These are phyloP conservation scores for Auriscalpium orientale DNA, from an alignment of 768 basidiomycete genomes.

Conservation along the genomic window DNA sequence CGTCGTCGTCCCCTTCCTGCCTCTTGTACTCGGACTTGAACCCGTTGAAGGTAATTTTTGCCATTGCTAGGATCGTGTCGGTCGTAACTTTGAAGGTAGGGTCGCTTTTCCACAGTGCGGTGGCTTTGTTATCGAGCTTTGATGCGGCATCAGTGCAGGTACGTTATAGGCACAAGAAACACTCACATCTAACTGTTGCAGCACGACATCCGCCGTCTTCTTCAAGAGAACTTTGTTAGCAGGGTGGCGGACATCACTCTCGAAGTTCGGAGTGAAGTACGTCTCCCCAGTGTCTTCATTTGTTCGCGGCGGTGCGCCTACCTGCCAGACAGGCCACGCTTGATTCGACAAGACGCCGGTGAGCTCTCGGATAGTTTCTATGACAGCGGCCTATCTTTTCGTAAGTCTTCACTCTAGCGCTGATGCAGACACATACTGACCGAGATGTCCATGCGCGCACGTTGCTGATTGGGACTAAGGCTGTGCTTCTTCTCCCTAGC, in stretches of 20 bases:
- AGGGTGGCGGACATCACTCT: neutral
- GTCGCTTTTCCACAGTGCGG: neutral
- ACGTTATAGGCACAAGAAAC: neutral
- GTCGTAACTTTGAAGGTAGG: neutral
- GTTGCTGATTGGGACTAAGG: neutral
- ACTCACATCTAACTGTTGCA: neutral
- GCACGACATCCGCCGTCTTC: neutral
- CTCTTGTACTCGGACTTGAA: neutral
- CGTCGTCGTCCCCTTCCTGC: neutral
- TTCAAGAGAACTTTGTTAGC: neutral
- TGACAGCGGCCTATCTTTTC: neutral
- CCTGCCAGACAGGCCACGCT: neutral
- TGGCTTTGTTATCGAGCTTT: neutral
- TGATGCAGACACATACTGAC: neutral
- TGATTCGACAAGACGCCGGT: neutral
- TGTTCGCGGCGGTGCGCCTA: neutral
- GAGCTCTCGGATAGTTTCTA: neutral
- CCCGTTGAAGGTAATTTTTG: neutral
- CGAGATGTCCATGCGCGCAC: neutral
- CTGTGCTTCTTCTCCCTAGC: neutral
- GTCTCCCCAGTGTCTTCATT: neutral
- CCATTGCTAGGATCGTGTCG: neutral
- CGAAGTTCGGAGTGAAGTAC: neutral
- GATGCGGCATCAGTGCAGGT: no score
- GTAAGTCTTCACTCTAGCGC: neutral